Conservation (phyloP, 1,284 basidiomycete species). For the Tranzscheliella williamsii region DNA sequence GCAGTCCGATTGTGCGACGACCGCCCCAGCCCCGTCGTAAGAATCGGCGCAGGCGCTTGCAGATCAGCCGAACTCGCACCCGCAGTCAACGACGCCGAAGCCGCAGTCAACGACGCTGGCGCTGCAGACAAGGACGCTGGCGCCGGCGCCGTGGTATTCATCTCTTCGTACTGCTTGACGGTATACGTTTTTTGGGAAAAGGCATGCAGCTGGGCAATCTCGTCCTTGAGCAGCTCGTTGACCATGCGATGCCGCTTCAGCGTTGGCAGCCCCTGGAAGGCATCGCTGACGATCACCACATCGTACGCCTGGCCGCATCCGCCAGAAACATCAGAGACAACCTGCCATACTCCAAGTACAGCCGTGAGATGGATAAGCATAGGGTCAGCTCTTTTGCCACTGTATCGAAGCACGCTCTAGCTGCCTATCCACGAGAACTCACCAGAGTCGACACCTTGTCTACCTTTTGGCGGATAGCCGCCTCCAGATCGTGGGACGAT, state of each 20-base stretch:
- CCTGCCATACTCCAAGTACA: constrained; percentile 2
- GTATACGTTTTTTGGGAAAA: constrained; percentile 62
- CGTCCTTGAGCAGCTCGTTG: constrained; percentile 62
- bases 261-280: constrained; percentile 54
- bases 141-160: constrained; percentile 2
- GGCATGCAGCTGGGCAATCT: constrained; percentile 63
- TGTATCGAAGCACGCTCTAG: no score
- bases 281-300: constrained; percentile 56
- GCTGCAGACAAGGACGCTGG: constrained; percentile 3
- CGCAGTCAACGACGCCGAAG: constrained; percentile 8
- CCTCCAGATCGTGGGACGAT: constrained; percentile 55
- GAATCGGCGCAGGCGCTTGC: constrained; percentile 25
- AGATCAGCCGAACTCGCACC: constrained; percentile 9
- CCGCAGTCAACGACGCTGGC: constrained; percentile 7
- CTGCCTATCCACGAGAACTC: no score
- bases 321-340: constrained; percentile 59
- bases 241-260: constrained; percentile 60
- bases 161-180: constrained; percentile 36
- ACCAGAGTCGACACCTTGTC: constrained; percentile 47
- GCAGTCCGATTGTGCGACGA: constrained; percentile 46
- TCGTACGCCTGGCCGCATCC: constrained; percentile 60
- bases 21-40: constrained; percentile 2
- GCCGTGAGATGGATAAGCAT: no score
- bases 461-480: constrained; percentile 55
- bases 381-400: no score